Conservation (phyloP, 345 rosid species). For the Noccaea bulbosa region DNA sequence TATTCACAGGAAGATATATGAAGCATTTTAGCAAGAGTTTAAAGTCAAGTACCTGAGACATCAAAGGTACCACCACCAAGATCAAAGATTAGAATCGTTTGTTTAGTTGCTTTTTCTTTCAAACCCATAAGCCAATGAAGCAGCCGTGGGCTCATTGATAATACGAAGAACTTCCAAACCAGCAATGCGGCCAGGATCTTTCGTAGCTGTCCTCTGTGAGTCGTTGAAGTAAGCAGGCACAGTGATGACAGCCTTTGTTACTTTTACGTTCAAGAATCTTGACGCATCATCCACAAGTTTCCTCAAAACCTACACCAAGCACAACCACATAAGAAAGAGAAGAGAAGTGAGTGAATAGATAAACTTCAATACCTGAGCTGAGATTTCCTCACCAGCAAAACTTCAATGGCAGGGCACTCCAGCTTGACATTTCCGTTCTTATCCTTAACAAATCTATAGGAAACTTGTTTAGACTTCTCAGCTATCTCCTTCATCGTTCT, state of each 20-base stretch:
- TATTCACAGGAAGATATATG: neutral
- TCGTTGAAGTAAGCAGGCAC: conserved; percentile 88
- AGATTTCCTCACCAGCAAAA: conserved; percentile 96
- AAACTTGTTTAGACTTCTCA: conserved; percentile 96
- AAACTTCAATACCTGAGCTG: conserved; percentile 79
- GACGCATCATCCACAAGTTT: conserved; percentile 98
- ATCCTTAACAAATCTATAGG: conserved; percentile 81
- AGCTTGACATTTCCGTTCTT: conserved; percentile 93
- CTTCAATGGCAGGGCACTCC: conserved; percentile 92
- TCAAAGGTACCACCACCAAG: conserved; percentile 99
- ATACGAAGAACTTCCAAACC: conserved; percentile 88
- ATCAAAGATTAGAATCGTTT: conserved; percentile 95
- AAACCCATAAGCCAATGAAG: conserved; percentile 95
- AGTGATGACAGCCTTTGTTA: conserved; percentile 68
- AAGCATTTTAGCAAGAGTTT: neutral
- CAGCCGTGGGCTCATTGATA: conserved; percentile 98
- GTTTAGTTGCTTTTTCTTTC: conserved; percentile 95
- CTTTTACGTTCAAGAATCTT: conserved; percentile 67
- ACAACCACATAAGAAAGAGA: neutral
- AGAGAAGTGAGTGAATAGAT: neutral
- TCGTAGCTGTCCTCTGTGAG: conserved; percentile 94
- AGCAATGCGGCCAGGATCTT: conserved; percentile 95
- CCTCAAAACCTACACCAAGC: conserved; percentile 72
- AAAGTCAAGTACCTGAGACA: conserved; percentile 70
- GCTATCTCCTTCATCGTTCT: conserved; percentile 93